phyloP scores from a whole-genome alignment of 2,329 filamentous ascomycete species.

The Peltaster fructicola region DNA sequence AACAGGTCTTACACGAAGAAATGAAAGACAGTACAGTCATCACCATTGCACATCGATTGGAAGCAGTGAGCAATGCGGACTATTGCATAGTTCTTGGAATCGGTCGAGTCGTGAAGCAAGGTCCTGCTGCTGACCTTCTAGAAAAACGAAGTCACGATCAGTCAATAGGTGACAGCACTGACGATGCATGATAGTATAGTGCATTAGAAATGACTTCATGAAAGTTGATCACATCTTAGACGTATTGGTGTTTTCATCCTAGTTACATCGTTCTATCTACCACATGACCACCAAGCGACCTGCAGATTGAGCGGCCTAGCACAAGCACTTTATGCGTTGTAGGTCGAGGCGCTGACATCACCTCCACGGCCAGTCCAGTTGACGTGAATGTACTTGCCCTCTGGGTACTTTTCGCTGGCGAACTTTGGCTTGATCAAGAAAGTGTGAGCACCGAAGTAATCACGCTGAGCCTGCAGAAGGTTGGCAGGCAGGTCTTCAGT shows the following conservation, averaged over 20 bases:
- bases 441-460: conserved; percentile 73
- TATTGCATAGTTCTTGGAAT: conserved; percentile 37
- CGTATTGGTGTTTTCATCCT: too few species aligned
- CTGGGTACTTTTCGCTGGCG: conserved; percentile 48
- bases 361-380: conserved; percentile 99
- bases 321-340: conserved; percentile 74
- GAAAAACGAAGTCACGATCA: too few species aligned
- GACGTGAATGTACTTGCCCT: conserved; percentile 83
- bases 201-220: too few species aligned
- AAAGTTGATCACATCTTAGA: too few species aligned
- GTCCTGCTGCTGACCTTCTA: too few species aligned
- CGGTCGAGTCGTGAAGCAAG: conserved; percentile 27
- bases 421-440: conserved; percentile 36
- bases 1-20: conserved; percentile 37
- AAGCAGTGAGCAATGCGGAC: conserved; percentile 42
- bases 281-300: too few species aligned
- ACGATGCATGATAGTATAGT: too few species aligned
- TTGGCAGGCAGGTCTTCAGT: conserved; percentile 95
- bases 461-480: conserved; percentile 94
- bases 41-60: conserved; percentile 46
- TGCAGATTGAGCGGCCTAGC: too few species aligned
- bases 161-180: too few species aligned
- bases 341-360: conserved; percentile 92
- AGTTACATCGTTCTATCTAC: too few species aligned
- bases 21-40: conserved; percentile 43